A percentile compares a stretch with the other conserved stretches of the same genome.
These are phyloP conservation scores for Venustampulla echinocandica DNA, from an alignment of 495 filamentous ascomycete species.

Conservation along the genomic window DNA sequence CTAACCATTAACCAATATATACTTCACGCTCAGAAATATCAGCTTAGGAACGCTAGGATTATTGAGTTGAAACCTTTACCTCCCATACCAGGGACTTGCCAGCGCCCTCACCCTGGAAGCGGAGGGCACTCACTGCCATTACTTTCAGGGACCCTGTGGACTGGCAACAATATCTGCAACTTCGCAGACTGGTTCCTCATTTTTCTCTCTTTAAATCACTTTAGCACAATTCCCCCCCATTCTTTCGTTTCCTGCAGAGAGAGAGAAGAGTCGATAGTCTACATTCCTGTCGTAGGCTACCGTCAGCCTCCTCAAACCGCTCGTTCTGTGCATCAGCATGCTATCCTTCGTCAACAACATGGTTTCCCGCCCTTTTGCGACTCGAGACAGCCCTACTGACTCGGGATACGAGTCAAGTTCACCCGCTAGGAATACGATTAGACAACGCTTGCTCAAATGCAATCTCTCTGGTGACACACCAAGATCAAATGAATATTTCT, in stretches of 20 bases:
- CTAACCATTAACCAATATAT: too few relatives aligned
- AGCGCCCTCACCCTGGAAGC: too few relatives aligned
- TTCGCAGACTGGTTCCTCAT: too few relatives aligned
- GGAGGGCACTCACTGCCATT: not conserved
- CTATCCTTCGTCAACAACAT: not conserved
- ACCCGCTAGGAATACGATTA: not conserved
- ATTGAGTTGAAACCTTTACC: too few relatives aligned
- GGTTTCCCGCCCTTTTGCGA: not conserved
- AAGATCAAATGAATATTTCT: too few relatives aligned
- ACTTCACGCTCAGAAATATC: too few relatives aligned
- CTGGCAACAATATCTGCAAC: not conserved
- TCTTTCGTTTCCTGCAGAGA: constrained; percentile 8
- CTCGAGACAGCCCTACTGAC: constrained; percentile 3
- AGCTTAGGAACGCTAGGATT: too few relatives aligned
- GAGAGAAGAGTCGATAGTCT: constrained; percentile 20
- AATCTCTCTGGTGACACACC: too few relatives aligned
- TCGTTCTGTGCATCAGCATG: constrained; percentile 15
- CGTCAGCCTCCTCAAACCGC: constrained; percentile 17
- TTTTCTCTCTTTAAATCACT: not conserved
- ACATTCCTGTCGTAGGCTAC: constrained; percentile 16
- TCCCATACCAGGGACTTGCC: too few relatives aligned
- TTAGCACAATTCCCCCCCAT: not conserved
- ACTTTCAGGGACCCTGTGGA: not conserved
- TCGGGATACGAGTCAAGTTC: constrained; percentile 6
- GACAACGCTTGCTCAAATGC: not conserved